phyloP scores from a whole-genome alignment of 495 filamentous ascomycete genomes.

The Opeltia flavorubescens region DNA sequence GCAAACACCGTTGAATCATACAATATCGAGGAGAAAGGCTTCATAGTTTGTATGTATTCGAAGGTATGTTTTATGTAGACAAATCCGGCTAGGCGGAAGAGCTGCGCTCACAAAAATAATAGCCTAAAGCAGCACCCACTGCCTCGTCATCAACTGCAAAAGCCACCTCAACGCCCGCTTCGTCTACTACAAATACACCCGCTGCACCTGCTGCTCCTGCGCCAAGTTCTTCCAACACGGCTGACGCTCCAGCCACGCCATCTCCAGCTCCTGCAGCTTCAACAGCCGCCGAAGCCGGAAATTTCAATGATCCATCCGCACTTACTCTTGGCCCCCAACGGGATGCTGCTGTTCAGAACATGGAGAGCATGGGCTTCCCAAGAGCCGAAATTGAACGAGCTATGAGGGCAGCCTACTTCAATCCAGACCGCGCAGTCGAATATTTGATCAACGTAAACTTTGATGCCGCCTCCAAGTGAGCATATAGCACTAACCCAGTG shows the following conservation, averaged over 20 bases:
- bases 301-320: slow-evolving; percentile 63
- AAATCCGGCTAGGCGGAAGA: slow-evolving; percentile 12
- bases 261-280: slow-evolving; percentile 46
- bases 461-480: neutral
- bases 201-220: slow-evolving; percentile 36
- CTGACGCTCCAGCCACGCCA: slow-evolving; percentile 48
- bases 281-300: slow-evolving; percentile 22
- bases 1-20: slow-evolving; percentile 88
- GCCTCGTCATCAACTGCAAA: slow-evolving; percentile 39
- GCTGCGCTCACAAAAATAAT: slow-evolving; percentile 5
- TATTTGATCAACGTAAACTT: slow-evolving; percentile 72
- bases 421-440: slow-evolving; percentile 93
- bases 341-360: slow-evolving; percentile 76
- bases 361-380: slow-evolving; percentile 94
- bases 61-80: slow-evolving; percentile 48
- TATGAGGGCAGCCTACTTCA: slow-evolving; percentile 91
- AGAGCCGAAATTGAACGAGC: slow-evolving; percentile 76
- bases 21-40: slow-evolving; percentile 98
- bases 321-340: slow-evolving; percentile 72
- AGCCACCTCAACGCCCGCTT: slow-evolving; percentile 54
- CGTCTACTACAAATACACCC: too few relatives aligned
- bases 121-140: slow-evolving; percentile 58
- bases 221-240: slow-evolving; percentile 27
- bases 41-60: slow-evolving; percentile 90
- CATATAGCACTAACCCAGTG: slow-evolving; percentile 9